Evolutionary conservation across 345 rosid genomes (phyloP), one percentile per base, ranked within the genome.

Genomic region (Durio zibethinus): DNA sequence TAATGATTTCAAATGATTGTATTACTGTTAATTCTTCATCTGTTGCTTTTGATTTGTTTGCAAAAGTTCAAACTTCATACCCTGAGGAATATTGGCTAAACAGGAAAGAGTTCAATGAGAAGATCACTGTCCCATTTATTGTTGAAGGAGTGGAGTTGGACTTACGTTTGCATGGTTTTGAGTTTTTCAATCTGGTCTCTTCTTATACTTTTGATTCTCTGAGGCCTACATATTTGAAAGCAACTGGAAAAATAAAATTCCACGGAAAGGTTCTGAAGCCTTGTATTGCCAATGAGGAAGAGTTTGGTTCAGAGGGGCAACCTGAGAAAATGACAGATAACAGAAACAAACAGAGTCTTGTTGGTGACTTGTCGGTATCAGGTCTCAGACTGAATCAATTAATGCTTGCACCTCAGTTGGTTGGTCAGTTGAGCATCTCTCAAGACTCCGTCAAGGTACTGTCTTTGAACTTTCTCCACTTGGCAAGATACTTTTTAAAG

Each of bases 81-180:
- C 90, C 70, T 29, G 90, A 90, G 62, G 94, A 89, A 35, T 81
- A 81, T 79, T 83, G 82, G 88, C 79, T 86, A 73, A 80, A 88
- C 74, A 82, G 84, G 82, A 66, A 79, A 62, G 88, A 87, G 70
- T 62, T 74, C 71, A 59, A 78, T 82, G 83, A 73, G 61, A 85
- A 81, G 77, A 83, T 42, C 38, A 16, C 80, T 54, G 45, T 90
- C 79, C 99, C 96, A 29, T 92, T 92, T 86, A 83, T 77, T 65
- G 84, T 95, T 82, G 97, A 92, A 86, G 99, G 99, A 80, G 85
- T 95, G 82, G 98, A 93, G 79, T 84, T 95, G 87, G 98, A 93
- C 85, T 84, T 95, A 66, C 94, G 99, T 11, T 89, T 93, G 99
- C 97, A 97, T 64, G 91, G 89, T 81, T 95, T 93, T 90, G 99